Evolutionary conservation across 352 stramenopile genomes (phyloP).

Genomic region (Phytopythium ostracodes): DNA sequence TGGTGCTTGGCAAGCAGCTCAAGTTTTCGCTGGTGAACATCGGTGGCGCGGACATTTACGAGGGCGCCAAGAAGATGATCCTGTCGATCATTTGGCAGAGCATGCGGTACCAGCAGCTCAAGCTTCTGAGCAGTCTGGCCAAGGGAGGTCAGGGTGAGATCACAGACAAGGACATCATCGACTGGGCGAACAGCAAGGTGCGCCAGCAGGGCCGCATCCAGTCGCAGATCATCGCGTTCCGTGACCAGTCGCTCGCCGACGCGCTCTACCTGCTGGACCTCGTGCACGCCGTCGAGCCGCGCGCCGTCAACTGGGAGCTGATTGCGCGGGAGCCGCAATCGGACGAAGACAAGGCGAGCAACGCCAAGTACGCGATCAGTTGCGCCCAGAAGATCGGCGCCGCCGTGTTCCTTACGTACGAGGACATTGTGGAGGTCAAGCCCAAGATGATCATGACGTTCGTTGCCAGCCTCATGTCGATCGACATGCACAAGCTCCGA

Average conservation of each 20-base stretch:
- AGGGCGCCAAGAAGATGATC: constrained; percentile 92
- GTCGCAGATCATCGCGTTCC: constrained; percentile 79
- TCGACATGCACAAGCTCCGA: constrained; percentile 59
- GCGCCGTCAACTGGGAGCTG: constrained; percentile 90
- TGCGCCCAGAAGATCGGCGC: constrained; percentile 92
- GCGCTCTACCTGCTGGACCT: constrained; percentile 86
- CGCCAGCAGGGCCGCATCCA: constrained; percentile 65
- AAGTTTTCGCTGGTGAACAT: constrained; percentile 91
- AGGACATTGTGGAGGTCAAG: constrained; percentile 94
- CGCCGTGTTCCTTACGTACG: constrained; percentile 90
- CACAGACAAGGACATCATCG: constrained; percentile 80
- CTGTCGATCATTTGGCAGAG: constrained; percentile 93
- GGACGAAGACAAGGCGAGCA: constrained; percentile 86
- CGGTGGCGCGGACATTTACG: constrained; percentile 89
- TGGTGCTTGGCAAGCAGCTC: constrained; percentile 84
- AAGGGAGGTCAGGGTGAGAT: constrained; percentile 43
- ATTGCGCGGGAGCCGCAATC: constrained; percentile 45
- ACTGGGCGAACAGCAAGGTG: constrained; percentile 84
- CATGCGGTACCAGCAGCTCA: constrained; percentile 91
- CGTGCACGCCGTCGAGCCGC: constrained; percentile 78
- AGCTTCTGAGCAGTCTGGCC: constrained; percentile 67
- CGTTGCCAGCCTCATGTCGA: constrained; percentile 79
- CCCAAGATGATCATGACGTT: constrained; percentile 92
- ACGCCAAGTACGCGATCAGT: constrained; percentile 92
- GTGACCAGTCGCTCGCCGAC: constrained; percentile 73